phyloP scores from a whole-genome alignment of 768 basidiomycete species.

The Lentinus brumalis region DNA sequence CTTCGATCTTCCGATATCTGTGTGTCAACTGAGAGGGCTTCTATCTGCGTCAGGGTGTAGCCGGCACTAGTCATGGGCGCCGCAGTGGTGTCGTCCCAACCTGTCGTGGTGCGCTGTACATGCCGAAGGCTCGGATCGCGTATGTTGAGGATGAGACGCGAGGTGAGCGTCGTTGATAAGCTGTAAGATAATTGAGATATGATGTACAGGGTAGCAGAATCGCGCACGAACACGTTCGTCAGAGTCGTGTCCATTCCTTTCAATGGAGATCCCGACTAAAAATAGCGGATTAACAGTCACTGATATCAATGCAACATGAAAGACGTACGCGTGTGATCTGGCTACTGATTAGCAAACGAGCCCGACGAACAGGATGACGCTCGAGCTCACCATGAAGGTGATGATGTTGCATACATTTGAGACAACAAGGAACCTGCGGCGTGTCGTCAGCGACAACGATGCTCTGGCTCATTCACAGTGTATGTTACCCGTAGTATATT shows the following conservation, averaged over 20 bases:
- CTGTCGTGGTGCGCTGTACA: background rate
- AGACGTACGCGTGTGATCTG: constrained; percentile 11
- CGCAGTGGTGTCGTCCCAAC: constrained; percentile 5
- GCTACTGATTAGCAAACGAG: background rate
- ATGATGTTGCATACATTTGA: constrained; percentile 17
- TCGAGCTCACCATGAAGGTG: constrained; percentile 16
- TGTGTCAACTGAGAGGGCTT: background rate
- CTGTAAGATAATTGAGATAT: background rate
- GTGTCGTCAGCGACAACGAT: background rate
- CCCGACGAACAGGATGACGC: background rate
- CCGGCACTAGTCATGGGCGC: background rate
- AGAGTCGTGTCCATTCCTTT: constrained; percentile 20
- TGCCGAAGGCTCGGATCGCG: constrained; percentile 11
- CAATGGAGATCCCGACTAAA: constrained; percentile 6
- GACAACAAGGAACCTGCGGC: constrained; percentile 11
- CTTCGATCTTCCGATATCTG: background rate
- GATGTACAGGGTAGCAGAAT: background rate
- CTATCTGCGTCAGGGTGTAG: constrained; percentile 4
- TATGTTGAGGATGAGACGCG: constrained; percentile 20
- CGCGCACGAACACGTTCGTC: constrained; percentile 16
- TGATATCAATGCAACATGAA: background rate
- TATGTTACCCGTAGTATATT: constrained; percentile 17
- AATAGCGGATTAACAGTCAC: background rate
- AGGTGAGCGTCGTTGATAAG: constrained; percentile 15
- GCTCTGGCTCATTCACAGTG: background rate